Evolutionary conservation across 257 asterid species (phyloP), one percentile per base, ranked within the genome.

Genomic region (Petrea volubilis): DNA sequence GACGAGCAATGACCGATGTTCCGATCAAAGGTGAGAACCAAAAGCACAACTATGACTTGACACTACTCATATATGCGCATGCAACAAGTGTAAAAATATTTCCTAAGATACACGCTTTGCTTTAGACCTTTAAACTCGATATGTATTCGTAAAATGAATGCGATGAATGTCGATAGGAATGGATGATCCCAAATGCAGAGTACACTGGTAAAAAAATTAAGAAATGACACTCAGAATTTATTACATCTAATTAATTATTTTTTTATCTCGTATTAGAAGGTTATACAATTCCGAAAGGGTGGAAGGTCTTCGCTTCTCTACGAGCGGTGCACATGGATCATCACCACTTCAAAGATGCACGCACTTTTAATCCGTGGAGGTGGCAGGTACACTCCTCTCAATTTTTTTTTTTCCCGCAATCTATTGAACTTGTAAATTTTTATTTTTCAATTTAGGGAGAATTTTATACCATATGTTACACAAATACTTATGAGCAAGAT

Each of bases 291-390:
- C 98, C 99, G 0, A 95, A 90, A 74, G 99, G 98, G 15, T 90
- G 90, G 87, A 90, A 85, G 76, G 91, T 95, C 0, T 95, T 95
- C 27, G 96, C 94, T 49, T 95, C 97, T 8, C 73, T 95, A 10
- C 85, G 99, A 65, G 98, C 91, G 1, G 99, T 95, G 8, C 99
- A 95, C 85, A 81, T 95, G 81, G 83, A 90, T 70, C 86, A 84
- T 12, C 84, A 79, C 1, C 82, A 88, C 77, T 95, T 90, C 74
- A 86, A 88, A 76, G 99, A 92, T 56, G 97, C 99, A 23, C 91
- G 97, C n/a, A 56, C 88, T 23, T 95, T 90, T 62, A 88, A 92
- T 77, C 99, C 99, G 0, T 95, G 98, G 99, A 86, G 99, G 77
- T 95, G 98, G 99, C 96, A 90, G 92, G 96, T 89, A 70, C 15